These are phyloP conservation scores for Tylopilus orsonianus DNA, from an alignment of 1,284 basidiomycete species.

Conservation along the genomic window DNA sequence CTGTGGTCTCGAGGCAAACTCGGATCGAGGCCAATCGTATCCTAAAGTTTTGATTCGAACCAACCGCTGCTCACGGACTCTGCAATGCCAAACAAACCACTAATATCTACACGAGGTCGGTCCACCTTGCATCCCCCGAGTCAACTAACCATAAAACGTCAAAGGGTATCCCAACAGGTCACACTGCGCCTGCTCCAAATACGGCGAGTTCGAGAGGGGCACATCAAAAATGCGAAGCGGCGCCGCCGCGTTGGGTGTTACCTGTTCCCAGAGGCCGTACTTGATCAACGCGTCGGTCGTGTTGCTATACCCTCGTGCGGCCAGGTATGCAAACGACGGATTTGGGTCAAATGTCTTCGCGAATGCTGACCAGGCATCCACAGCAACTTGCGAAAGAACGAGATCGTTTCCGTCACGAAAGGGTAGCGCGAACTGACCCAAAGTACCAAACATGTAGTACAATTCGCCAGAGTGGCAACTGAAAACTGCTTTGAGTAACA, in stretches of 20 bases:
- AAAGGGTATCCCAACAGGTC: constrained; percentile 14
- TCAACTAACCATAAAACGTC: constrained; percentile 5
- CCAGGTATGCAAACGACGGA: constrained; percentile 37
- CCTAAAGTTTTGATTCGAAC: no score
- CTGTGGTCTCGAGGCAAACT: no score
- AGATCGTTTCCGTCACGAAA: constrained; percentile 41
- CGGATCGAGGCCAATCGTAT: no score
- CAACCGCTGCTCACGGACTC: no score
- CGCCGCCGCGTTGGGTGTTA: background rate
- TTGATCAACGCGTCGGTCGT: constrained; percentile 4
- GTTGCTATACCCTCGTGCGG: constrained; percentile 31
- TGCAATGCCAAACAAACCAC: no score
- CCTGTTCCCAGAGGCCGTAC: constrained; percentile 4
- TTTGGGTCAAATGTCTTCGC: constrained; percentile 43
- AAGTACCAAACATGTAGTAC: constrained; percentile 38
- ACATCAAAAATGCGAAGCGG: constrained; percentile 11
- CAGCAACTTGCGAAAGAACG: constrained; percentile 36
- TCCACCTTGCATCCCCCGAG: background rate
- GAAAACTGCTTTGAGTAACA: background rate
- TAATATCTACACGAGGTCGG: no score
- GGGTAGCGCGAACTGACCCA: constrained; percentile 32
- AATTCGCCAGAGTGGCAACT: constrained; percentile 43
- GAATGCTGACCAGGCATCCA: constrained; percentile 42
- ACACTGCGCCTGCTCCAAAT: constrained; percentile 13
- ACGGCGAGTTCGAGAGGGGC: constrained; percentile 9